Evolutionary conservation across 768 basidiomycete genomes (phyloP), one percentile per base, ranked within the genome.

Genomic region (Rhizopogon vulgaris): DNA sequence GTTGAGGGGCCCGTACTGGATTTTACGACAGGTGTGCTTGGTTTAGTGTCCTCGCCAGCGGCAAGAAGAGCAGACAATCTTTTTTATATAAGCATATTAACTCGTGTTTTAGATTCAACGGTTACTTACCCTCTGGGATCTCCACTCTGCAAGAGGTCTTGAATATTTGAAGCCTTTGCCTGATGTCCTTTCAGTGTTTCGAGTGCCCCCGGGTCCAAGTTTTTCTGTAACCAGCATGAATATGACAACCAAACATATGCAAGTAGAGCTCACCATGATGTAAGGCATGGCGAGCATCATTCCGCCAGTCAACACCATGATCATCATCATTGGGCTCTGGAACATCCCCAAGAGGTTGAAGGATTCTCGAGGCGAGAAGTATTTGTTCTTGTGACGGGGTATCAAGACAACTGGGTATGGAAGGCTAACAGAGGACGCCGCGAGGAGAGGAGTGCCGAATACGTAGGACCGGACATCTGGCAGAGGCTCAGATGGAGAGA

Each of bases 241-340:
- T 53, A n/a, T 38, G 25, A 37, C 18, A 14, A 17, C 1, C 43
- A 10, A 9, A 5, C 1, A 41, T 10, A 17, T 18, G 3, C 14
- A 38, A 12, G 9, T 30, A 34, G 39, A 15, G 52, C 72, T 43
- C 61, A 89, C 89, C 77, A 85, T 85, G 49, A 91, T 66, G 61
- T 86, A 89, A 4, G 88, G 89, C 79, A 81, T 83, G 22, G 75
- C 78, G 25, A 91, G 66, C 71, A 87, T 77, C 78, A 89, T 78
- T 46, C 68, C 71, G 36, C 77, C 88, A 41, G 78, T 84, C 56
- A 78, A 67, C 28, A 81, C 74, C 82, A 88, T 86, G 65, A 90
- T 76, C 52, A 92, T 69, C 76, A 87, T 86, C 89, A 92, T 90
- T 6, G 89, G 89, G 62, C 82, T 92, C 52, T 84, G 79, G 60